Base-by-base conservation (phyloP, 495 filamentous ascomycete genomes). In the Penicillium maclennaniae region DNA sequence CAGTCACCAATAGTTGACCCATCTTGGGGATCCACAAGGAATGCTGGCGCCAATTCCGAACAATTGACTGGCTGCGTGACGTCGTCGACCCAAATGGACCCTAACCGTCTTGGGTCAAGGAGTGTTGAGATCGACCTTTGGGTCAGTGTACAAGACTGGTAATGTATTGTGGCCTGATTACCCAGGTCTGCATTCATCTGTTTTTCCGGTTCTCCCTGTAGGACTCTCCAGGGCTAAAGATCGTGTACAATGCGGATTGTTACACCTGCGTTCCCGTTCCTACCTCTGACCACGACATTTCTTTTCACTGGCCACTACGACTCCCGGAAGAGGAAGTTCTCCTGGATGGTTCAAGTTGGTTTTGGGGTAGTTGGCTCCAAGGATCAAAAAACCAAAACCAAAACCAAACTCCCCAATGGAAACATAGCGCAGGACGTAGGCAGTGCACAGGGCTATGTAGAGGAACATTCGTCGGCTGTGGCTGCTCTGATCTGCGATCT, bases 391-490 rank as follows among this genome's bases (percentile, higher is more conserved):
- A 23, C 2, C 23, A 2, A 23, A 23, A 23, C 5, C 5, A 34
- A 34, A 31, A 31, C 2, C 27, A 3, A 31, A 31, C 4, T 7
- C 27, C 31, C 10, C 31, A 34, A 34, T n/a, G 15, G 14, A 34
- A 34, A 31, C 27, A 31, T 31, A 23, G 23, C 23, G 27, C 27
- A 31, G 27, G 7, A 31, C 40, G 46, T 36, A 49, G 46, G 46
- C 46, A 20, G n/a, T 47, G 31, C 7, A 31, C 21, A 21, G 21
- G 31, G 45, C 27, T 17, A 38, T 21, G n/a, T 34, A 34, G 25
- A 54, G 55, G 56, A 38, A 54, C 56, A 58, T 57, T 56, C 54
- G n/a, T 47, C 57, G 57, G 57, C 34, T 60, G 57, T 60, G 57
- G 57, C 57, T 59, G 57, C 48, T 55, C 26, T 53, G 51, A 58